phyloP scores from a whole-genome alignment of 2,329 filamentous ascomycete genomes.

The Aschersonia sp. region DNA sequence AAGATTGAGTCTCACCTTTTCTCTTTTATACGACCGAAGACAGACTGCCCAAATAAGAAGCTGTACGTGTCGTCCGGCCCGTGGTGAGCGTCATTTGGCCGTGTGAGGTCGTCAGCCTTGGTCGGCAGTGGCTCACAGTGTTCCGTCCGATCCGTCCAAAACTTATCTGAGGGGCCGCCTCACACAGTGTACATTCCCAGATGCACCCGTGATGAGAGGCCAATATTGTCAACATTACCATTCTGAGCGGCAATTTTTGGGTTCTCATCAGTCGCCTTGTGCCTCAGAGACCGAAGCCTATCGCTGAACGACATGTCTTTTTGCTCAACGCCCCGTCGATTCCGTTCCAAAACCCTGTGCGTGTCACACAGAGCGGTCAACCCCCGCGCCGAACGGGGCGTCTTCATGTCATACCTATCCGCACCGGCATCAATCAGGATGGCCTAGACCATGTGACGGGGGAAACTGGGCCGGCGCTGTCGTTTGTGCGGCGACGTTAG shows the following conservation, averaged over 20 bases:
- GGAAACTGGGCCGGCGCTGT: too few species aligned
- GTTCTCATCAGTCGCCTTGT: not conserved
- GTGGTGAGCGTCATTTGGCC: not conserved
- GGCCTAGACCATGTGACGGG: too few species aligned
- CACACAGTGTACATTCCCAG: not conserved
- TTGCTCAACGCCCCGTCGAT: too few species aligned
- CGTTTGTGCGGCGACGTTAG: too few species aligned
- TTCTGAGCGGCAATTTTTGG: not conserved
- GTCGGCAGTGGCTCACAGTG: not conserved
- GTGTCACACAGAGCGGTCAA: too few species aligned
- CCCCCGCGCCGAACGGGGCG: too few species aligned
- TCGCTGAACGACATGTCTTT: too few species aligned
- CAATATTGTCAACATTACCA: not conserved
- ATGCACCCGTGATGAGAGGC: not conserved
- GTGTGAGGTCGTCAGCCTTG: not conserved
- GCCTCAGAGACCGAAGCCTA: too few species aligned
- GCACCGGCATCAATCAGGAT: too few species aligned
- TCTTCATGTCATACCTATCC: too few species aligned
- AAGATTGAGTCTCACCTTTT: not conserved
- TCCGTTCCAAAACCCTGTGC: too few species aligned
- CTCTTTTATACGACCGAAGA: not conserved
- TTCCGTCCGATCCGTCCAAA: not conserved
- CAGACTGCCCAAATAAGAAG: not conserved
- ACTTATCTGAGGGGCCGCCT: not conserved
- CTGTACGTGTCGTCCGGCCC: not conserved